phyloP scores from a whole-genome alignment of 1,139 yeast species.

The Saccharomycopsis phalli region DNA sequence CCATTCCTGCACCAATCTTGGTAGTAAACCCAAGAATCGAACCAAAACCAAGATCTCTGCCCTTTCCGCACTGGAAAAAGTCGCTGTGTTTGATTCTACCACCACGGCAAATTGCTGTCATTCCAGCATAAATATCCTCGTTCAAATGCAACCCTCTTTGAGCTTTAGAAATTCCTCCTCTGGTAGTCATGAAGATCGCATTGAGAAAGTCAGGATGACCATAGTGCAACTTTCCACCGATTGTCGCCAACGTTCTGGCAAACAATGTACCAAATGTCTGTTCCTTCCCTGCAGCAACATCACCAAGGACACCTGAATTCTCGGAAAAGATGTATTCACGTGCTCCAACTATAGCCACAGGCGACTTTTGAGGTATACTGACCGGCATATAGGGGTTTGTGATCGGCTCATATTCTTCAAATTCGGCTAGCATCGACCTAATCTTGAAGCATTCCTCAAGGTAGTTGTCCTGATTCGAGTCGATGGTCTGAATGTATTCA shows the following conservation, averaged over 20 bases:
- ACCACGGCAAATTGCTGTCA: constrained; percentile 64
- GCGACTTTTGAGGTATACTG: constrained; percentile 33
- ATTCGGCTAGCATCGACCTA: constrained; percentile 59
- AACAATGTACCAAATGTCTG: constrained; percentile 69
- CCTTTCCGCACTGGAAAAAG: constrained; percentile 73
- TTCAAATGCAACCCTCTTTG: constrained; percentile 67
- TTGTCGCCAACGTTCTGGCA: constrained; percentile 63
- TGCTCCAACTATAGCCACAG: constrained; percentile 70
- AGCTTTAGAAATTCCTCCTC: constrained; percentile 73
- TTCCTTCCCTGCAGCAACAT: constrained; percentile 72
- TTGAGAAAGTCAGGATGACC: constrained; percentile 73
- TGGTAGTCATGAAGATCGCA: constrained; percentile 56
- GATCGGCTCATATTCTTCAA: constrained; percentile 50
- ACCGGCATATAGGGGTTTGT: constrained; percentile 41
- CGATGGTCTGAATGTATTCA: constrained; percentile 65
- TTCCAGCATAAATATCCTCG: constrained; percentile 72
- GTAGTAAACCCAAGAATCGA: constrained; percentile 68
- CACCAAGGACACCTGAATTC: constrained; percentile 67
- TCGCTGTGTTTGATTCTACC: constrained; percentile 72
- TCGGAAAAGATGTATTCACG: constrained; percentile 70
- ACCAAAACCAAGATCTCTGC: constrained; percentile 73
- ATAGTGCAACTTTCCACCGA: constrained; percentile 68
- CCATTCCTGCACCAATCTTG: constrained; percentile 79
- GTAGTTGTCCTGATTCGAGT: constrained; percentile 70
- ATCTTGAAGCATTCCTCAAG: constrained; percentile 69